These are phyloP conservation scores for Akanthomyces dipterigenus DNA, from an alignment of 2,329 filamentous ascomycete genomes.

Conservation along the genomic window DNA sequence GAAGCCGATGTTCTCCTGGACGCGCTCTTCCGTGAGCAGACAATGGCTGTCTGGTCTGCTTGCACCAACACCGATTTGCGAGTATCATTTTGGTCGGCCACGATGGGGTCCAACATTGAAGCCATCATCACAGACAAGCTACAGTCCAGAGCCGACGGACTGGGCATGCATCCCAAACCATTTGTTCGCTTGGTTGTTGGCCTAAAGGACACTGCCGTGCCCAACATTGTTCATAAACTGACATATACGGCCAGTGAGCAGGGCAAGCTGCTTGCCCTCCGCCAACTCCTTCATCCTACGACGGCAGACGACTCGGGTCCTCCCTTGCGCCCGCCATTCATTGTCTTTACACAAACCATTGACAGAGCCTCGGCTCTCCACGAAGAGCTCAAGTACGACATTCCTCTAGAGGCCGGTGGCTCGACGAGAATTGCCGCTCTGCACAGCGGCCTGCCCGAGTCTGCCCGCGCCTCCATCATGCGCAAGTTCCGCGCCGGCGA, in stretches of 20 bases:
- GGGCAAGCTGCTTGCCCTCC: conserved; percentile 85
- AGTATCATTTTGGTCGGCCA: conserved; percentile 88
- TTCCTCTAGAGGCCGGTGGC: conserved; percentile 80
- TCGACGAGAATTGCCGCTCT: conserved; percentile 80
- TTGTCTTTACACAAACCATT: conserved; percentile 96
- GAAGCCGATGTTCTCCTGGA: conserved; percentile 95
- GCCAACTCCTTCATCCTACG: conserved; percentile 78
- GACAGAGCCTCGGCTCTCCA: conserved; percentile 81
- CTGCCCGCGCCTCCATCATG: conserved; percentile 73
- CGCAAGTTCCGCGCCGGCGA: conserved; percentile 83
- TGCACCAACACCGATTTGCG: conserved; percentile 65
- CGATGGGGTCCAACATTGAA: conserved; percentile 92
- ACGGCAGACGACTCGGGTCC: conserved; percentile 48
- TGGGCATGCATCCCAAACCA: conserved; percentile 35
- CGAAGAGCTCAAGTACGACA: conserved; percentile 88
- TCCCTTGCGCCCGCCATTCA: conserved; percentile 73
- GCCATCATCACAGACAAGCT: conserved; percentile 66
- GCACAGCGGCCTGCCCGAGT: conserved; percentile 77
- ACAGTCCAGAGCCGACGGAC: conserved; percentile 39
- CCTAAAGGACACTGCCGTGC: conserved; percentile 89
- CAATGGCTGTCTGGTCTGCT: conserved; percentile 73
- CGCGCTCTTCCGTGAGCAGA: conserved; percentile 83
- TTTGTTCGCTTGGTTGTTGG: conserved; percentile 88
- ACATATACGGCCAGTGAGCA: conserved; percentile 88
- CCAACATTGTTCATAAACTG: conserved; percentile 83